Percentiles rank a stretch among this genome's conserved stretches.
Evolutionary conservation across 139 green algal genomes (phyloP).

Genomic region (Raphidocelis subcapitata): DNA sequence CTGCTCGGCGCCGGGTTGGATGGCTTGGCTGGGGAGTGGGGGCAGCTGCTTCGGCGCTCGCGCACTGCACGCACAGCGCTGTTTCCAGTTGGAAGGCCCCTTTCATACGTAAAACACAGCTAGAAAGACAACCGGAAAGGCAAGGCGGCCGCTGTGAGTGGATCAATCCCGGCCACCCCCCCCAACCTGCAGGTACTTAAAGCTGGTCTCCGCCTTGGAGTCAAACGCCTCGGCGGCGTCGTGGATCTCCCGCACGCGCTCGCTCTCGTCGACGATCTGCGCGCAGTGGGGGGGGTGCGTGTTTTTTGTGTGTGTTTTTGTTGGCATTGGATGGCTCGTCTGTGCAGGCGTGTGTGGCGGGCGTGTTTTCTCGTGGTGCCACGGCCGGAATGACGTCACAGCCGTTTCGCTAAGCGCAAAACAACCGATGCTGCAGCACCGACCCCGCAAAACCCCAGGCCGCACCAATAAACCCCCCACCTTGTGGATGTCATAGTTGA

Average conservation of each 20-base stretch:
- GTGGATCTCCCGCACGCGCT: conserved; percentile 51
- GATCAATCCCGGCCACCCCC: background rate
- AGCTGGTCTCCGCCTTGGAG: conserved; percentile 54
- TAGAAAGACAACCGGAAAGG: background rate
- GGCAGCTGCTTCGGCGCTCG: too few species aligned
- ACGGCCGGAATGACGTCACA: too few species aligned
- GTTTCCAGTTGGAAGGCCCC: background rate
- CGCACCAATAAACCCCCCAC: background rate
- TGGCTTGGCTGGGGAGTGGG: too few species aligned
- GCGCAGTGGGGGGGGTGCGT: too few species aligned
- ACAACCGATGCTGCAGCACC: background rate
- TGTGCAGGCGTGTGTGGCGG: background rate
- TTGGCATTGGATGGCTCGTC: background rate
- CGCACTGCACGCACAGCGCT: too few species aligned
- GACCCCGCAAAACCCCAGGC: background rate
- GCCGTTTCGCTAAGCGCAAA: too few species aligned
- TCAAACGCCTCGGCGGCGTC: conserved; percentile 72
- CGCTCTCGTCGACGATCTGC: conserved; percentile 35
- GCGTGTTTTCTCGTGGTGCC: background rate
- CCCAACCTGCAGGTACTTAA: conserved; percentile 75
- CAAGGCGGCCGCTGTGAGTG: too few species aligned
- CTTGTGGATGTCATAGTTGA: conserved; percentile 28
- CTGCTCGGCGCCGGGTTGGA: too few species aligned
- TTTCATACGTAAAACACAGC: background rate
- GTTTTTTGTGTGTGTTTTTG: background rate